Evolutionary conservation across 2,329 filamentous ascomycete genomes (phyloP).

Genomic region (Epichloe uncinata): DNA sequence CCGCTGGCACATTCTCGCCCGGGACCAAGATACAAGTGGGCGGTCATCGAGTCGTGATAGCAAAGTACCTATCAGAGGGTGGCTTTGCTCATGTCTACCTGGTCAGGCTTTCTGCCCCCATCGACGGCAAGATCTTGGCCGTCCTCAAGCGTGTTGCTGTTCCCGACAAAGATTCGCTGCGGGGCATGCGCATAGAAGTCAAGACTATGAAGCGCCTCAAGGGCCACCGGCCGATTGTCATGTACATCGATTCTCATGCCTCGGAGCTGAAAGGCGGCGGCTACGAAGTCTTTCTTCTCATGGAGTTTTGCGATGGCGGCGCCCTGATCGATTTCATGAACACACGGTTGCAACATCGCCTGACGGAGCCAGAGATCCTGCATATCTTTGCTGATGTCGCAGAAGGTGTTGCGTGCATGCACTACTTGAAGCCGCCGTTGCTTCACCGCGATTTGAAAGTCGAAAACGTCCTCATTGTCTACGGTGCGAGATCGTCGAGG

Average conservation of each 20-base stretch:
- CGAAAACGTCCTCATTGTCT: constrained; percentile 87
- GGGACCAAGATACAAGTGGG: constrained; percentile 97
- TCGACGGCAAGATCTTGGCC: constrained; percentile 66
- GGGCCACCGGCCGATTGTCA: constrained; percentile 91
- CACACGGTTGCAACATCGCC: constrained; percentile 83
- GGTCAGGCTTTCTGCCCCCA: constrained; percentile 67
- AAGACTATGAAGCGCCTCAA: constrained; percentile 99
- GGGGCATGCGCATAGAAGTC: constrained; percentile 94
- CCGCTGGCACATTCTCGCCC: constrained; percentile 79
- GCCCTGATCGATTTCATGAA: constrained; percentile 99
- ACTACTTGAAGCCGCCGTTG: constrained; percentile 88
- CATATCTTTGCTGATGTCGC: constrained; percentile 94
- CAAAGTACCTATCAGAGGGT: constrained; percentile 95
- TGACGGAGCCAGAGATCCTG: constrained; percentile 95
- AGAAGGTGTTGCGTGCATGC: constrained; percentile 96
- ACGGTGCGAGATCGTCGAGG: constrained; percentile 46
- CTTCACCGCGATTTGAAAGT: constrained; percentile 94
- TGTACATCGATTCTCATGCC: constrained; percentile 95
- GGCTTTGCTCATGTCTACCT: constrained; percentile 98
- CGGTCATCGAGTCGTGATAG: constrained; percentile 81
- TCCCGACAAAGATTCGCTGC: constrained; percentile 85
- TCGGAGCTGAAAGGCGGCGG: constrained; percentile 85
- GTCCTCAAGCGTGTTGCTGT: constrained; percentile 93
- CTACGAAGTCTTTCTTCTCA: constrained; percentile 95
- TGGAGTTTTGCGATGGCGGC: constrained; percentile 94